phyloP scores from a whole-genome alignment of 495 filamentous ascomycete species.

The Parathielavia hyrcaniae region DNA sequence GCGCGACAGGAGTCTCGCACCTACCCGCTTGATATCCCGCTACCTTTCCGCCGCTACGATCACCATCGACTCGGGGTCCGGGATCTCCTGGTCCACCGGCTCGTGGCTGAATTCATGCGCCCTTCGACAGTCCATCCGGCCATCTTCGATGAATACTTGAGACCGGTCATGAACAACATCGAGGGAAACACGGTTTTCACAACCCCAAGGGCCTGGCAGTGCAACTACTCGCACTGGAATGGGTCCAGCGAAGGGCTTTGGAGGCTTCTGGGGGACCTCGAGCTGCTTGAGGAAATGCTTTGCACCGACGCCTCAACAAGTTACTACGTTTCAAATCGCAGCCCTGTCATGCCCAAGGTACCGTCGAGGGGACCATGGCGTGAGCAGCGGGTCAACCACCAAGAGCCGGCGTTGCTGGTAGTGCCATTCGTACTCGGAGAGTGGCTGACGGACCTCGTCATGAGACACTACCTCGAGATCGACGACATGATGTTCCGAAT shows the following conservation, averaged over 20 bases:
- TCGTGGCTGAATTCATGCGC: conserved; percentile 35
- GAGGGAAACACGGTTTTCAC: neutral
- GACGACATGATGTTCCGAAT: conserved; percentile 24
- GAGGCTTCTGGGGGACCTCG: neutral
- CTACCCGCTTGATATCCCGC: conserved; percentile 36
- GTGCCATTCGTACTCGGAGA: conserved; percentile 3
- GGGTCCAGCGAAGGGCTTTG: too few species aligned
- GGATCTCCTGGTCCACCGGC: conserved; percentile 34
- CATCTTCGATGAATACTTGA: conserved; percentile 11
- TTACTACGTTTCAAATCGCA: too few species aligned
- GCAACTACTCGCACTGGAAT: too few species aligned
- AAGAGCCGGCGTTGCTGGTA: neutral
- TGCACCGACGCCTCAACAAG: neutral
- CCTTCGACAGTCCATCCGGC: conserved; percentile 16
- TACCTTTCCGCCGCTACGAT: conserved; percentile 32
- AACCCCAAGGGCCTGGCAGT: too few species aligned
- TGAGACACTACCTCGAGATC: conserved; percentile 31
- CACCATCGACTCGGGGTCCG: conserved; percentile 30
- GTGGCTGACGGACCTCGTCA: conserved; percentile 23
- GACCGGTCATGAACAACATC: too few species aligned
- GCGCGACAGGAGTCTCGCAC: conserved; percentile 6
- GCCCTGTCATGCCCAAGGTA: neutral
- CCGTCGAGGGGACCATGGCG: neutral
- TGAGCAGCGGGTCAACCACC: neutral
- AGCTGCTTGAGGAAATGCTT: neutral